Evolutionary conservation across 2,329 filamentous ascomycete species (phyloP).

Genomic region (Escovopsis sp.): DNA sequence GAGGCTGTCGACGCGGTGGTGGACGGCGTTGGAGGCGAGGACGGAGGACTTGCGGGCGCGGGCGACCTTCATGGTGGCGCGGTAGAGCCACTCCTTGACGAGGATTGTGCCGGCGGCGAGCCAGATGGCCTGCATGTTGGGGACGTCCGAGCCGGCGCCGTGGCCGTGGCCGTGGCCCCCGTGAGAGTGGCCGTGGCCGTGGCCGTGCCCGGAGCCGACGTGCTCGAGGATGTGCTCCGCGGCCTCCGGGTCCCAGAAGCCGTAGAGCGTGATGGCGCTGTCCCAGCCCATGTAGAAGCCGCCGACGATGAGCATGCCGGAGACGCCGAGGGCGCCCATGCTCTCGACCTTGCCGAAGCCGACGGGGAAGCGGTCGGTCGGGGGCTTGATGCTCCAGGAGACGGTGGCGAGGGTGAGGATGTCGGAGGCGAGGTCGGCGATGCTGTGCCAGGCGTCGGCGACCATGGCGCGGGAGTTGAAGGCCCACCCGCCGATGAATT

Average conservation of each 20-base stretch:
- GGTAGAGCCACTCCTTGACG: constrained; percentile 94
- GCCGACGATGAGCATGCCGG: constrained; percentile 74
- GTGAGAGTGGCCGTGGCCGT: constrained; percentile 35
- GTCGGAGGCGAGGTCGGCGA: constrained; percentile 91
- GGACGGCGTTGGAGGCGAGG: constrained; percentile 86
- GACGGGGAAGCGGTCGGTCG: constrained; percentile 68
- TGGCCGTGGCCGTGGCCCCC: too few relatives aligned
- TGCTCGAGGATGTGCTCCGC: constrained; percentile 49
- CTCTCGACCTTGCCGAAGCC: constrained; percentile 98
- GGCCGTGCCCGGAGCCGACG: constrained; percentile 35
- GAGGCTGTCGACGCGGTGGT: constrained; percentile 90
- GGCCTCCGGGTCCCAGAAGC: constrained; percentile 58
- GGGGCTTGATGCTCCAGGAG: constrained; percentile 78
- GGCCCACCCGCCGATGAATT: constrained; percentile 79
- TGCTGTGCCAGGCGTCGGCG: constrained; percentile 87
- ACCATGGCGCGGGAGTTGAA: constrained; percentile 92
- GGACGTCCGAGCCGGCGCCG: constrained; percentile 31
- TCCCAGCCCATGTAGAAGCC: constrained; percentile 86
- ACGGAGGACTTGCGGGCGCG: constrained; percentile 90
- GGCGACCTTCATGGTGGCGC: constrained; percentile 92
- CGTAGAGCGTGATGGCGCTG: constrained; percentile 51
- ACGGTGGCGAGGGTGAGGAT: constrained; percentile 89
- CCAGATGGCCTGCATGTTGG: constrained; percentile 91
- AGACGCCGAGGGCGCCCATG: constrained; percentile 83
- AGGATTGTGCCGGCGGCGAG: constrained; percentile 78